Conservation (phyloP, 768 basidiomycete species). For the Mycena pura region DNA sequence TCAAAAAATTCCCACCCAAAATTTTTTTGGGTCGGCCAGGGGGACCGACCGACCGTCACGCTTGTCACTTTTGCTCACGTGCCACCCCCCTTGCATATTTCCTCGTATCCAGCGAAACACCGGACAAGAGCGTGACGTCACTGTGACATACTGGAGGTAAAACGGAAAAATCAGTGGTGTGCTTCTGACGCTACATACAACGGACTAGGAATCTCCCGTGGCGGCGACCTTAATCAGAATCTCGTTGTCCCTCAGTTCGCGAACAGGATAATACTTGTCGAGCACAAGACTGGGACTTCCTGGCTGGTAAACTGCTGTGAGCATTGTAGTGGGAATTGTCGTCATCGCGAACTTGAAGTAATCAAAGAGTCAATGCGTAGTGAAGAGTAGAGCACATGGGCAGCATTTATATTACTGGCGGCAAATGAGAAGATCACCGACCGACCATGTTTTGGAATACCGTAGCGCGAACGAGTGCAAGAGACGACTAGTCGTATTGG, state of each 20-base stretch:
- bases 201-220: neutral
- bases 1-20: too few species aligned
- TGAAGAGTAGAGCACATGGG: neutral
- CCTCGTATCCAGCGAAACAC: constrained; percentile 12
- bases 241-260: constrained; percentile 20
- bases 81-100: too few species aligned
- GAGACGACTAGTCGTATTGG: too few species aligned
- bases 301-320: constrained; percentile 16
- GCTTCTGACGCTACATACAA: neutral
- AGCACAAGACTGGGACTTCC: constrained; percentile 20
- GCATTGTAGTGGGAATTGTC: constrained; percentile 23
- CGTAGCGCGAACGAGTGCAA: too few species aligned
- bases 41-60: too few species aligned
- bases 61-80: too few species aligned
- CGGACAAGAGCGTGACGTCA: constrained; percentile 17
- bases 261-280: constrained; percentile 15
- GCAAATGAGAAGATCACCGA: too few species aligned
- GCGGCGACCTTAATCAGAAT: constrained; percentile 28
- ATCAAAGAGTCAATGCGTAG: neutral
- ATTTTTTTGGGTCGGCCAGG: too few species aligned
- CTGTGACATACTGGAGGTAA: constrained; percentile 15
- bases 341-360: neutral
- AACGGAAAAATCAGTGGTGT: neutral
- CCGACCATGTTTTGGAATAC: too few species aligned
- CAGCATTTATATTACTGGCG: too few species aligned